phyloP scores from a whole-genome alignment of 208 protist genomes.

The Trichomonas tenax region DNA sequence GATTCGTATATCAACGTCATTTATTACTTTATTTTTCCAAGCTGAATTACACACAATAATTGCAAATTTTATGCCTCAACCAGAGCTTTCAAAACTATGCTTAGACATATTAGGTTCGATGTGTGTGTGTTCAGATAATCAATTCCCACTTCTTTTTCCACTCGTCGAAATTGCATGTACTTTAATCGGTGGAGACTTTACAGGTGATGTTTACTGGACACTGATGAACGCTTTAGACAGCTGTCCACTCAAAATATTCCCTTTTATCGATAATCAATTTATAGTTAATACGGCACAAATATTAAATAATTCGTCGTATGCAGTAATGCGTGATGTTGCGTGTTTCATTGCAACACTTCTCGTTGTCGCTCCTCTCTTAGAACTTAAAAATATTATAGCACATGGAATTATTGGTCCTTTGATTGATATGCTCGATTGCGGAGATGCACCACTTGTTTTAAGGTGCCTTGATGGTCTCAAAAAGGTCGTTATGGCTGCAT shows the following conservation, averaged over 20 bases:
- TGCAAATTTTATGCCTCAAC: background rate
- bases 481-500: background rate
- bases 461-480: background rate
- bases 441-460: background rate
- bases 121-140: background rate
- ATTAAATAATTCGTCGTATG: background rate
- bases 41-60: background rate
- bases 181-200: background rate
- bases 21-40: background rate
- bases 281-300: background rate
- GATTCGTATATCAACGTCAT: background rate
- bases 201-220: background rate
- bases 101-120: background rate
- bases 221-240: background rate
- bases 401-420: background rate
- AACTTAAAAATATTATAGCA: background rate
- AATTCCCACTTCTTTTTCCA: background rate
- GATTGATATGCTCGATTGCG: background rate
- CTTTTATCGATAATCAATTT: background rate
- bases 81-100: background rate
- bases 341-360: background rate
- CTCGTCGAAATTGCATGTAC: background rate
- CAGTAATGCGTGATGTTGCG: background rate
- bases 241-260: background rate
- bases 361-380: background rate